Conservation (phyloP, 768 basidiomycete species). For the Boletus huronensis region DNA sequence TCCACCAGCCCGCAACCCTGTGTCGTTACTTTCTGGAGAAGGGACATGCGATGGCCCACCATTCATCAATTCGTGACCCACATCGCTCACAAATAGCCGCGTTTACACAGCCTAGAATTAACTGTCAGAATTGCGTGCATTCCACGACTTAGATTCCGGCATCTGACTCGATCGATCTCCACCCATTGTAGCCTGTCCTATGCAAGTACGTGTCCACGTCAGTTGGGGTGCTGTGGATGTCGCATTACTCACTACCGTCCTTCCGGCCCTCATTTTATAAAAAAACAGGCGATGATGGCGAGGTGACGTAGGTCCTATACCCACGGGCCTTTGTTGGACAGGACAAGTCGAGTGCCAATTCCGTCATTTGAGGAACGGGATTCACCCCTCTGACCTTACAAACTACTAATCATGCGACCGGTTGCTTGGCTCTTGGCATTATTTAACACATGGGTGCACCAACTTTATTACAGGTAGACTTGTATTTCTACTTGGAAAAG, state of each 20-base stretch:
- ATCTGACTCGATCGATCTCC: conserved; percentile 23
- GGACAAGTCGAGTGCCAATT: background rate
- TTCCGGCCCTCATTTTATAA: conserved; percentile 1
- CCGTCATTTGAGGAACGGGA: background rate
- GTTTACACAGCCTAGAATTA: background rate
- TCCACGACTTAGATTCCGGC: background rate
- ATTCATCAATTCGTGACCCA: background rate
- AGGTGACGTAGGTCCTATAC: conserved; percentile 26
- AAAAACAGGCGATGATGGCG: conserved; percentile 9
- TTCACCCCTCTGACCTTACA: conserved; percentile 1
- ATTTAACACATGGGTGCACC: background rate
- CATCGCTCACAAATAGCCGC: background rate
- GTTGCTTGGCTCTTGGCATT: conserved; percentile 4
- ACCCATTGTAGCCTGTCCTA: conserved; percentile 7
- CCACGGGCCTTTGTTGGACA: conserved; percentile 1
- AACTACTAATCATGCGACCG: conserved; percentile 10
- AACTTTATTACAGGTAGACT: background rate
- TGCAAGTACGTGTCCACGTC: conserved; percentile 10
- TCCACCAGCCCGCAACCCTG: background rate
- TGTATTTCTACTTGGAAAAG: background rate
- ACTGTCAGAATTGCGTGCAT: background rate
- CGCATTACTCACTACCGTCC: background rate
- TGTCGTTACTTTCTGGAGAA: background rate
- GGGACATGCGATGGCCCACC: background rate
- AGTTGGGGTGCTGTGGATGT: conserved; percentile 4